Evolutionary conservation across 2,329 filamentous ascomycete genomes (phyloP), one percentile per base, ranked within the genome.

Genomic region (Venturia aucupariae): DNA sequence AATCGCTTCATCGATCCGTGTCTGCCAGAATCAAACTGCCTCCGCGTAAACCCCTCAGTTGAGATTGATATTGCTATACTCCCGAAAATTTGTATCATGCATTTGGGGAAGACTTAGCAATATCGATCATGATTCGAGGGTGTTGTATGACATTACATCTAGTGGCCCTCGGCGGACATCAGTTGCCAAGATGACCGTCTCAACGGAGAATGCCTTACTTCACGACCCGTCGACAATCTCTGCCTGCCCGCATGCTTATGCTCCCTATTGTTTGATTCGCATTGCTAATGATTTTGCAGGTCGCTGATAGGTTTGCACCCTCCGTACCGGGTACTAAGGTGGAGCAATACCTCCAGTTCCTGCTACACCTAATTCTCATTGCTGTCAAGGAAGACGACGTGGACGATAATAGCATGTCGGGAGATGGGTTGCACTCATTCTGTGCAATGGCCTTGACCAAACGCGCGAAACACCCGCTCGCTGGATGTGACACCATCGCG

Each of bases 341-440:
- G 10, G 94, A 99, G 76, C 89, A 90, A 0, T 97, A 96, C 75
- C 78, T 97, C 39, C 93, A 97, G 72, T 89, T 97, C 57, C 87
- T 96, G 1, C 78, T 99, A 39, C 94, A 99, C 74, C 81, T 99
- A 13, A 82, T 91, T 4, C 83, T 97, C 48, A 86, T 97, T 61
- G 92, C 92, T 17, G 87, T 96, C 51, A 79, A 90, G 3, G 94
- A 97, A 75, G 94, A 97, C 71, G 24, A 57, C 2, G 30, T 42
- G 19, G 60, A 63, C 24, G 61, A 39, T 24, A 41, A 41, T 30
- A 44, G 27, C 24, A 64, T 64, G 63, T 48, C 27, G 10, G 63
- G 39, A 24, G 63, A 64, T 60, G 55, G 30, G 27, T 24, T 61
- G 27, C 24, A 64, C 27, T 62, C 59, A 10, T 65, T 65, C 44